Conservation (phyloP, 202 grass and related monocot genomes). For the Panicum virgatum region DNA sequence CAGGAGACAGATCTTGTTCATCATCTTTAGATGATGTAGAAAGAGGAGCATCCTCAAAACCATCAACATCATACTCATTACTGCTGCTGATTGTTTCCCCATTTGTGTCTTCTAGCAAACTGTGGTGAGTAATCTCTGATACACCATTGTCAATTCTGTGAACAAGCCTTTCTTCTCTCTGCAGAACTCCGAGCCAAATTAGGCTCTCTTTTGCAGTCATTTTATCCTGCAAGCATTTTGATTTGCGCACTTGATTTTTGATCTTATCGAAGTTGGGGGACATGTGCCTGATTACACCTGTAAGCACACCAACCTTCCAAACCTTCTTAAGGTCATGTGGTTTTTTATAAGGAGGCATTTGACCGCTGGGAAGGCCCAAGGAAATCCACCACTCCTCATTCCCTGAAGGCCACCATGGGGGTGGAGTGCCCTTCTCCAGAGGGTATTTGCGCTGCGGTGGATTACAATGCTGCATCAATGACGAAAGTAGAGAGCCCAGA, state of each 20-base stretch:
- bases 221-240: conserved; percentile 97
- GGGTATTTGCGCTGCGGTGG: conserved; percentile 91
- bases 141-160: conserved; percentile 57
- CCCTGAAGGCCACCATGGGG: conserved; percentile 91
- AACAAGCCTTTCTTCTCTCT: conserved; percentile 73
- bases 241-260: conserved; percentile 82
- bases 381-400: conserved; percentile 81
- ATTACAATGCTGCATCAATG: conserved; percentile 90
- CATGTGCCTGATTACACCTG: conserved; percentile 94
- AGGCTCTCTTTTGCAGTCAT: conserved; percentile 95
- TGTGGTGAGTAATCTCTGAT: conserved; percentile 52
- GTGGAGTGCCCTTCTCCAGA: conserved; percentile 73
- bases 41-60: conserved; percentile 51
- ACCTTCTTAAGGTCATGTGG: conserved; percentile 98
- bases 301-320: conserved; percentile 95
- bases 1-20: conserved; percentile 44
- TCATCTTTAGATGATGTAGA: conserved; percentile 78
- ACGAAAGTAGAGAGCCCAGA: conserved; percentile 82
- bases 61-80: conserved; percentile 81
- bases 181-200: conserved; percentile 86
- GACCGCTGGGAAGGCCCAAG: conserved; percentile 68
- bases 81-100: conserved; percentile 61
- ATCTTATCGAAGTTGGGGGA: conserved; percentile 91
- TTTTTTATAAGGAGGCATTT: conserved; percentile 84
- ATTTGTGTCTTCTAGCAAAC: conserved; percentile 41